Evolutionary conservation across 768 basidiomycete species (phyloP).

Genomic region (Suillus plorans): DNA sequence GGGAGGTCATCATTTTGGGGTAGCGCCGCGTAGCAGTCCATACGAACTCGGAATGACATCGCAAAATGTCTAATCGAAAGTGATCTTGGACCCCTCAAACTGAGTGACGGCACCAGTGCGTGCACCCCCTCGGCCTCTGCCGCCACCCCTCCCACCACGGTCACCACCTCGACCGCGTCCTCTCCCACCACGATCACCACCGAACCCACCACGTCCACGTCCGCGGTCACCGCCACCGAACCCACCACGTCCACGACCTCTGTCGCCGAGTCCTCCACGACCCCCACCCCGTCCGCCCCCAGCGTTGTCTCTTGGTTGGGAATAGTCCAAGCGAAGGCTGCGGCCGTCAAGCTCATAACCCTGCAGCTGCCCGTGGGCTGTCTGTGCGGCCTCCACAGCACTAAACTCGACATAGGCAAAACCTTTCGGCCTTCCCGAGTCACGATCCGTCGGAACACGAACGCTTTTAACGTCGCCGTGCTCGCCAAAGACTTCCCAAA

Average conservation of each 20-base stretch:
- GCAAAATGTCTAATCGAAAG: constrained; percentile 33
- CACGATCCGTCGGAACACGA: constrained; percentile 89
- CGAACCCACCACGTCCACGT: constrained; percentile 48
- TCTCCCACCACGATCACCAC: constrained; percentile 44
- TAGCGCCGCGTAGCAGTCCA: background rate
- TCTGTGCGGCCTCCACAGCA: constrained; percentile 74
- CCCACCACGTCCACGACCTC: constrained; percentile 32
- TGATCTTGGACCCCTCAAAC: constrained; percentile 53
- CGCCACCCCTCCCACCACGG: constrained; percentile 32
- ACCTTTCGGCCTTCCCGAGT: constrained; percentile 88
- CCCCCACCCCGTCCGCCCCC: constrained; percentile 42
- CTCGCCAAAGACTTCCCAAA: constrained; percentile 91
- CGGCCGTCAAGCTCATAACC: constrained; percentile 84
- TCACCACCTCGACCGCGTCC: constrained; percentile 40
- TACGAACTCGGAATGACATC: background rate
- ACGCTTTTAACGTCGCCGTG: constrained; percentile 84
- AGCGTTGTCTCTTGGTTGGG: constrained; percentile 71
- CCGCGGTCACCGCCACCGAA: constrained; percentile 41
- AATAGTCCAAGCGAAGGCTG: constrained; percentile 78
- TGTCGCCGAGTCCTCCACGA: constrained; percentile 25
- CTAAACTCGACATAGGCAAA: constrained; percentile 97
- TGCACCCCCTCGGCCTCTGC: constrained; percentile 40
- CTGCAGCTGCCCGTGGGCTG: constrained; percentile 68
- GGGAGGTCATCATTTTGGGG: background rate
- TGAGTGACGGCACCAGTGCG: constrained; percentile 54